Percentiles rank a stretch among this genome's conserved stretches.
Evolutionary conservation across 2,329 filamentous ascomycete species (phyloP).

Genomic region (Monosporascus ibericus): DNA sequence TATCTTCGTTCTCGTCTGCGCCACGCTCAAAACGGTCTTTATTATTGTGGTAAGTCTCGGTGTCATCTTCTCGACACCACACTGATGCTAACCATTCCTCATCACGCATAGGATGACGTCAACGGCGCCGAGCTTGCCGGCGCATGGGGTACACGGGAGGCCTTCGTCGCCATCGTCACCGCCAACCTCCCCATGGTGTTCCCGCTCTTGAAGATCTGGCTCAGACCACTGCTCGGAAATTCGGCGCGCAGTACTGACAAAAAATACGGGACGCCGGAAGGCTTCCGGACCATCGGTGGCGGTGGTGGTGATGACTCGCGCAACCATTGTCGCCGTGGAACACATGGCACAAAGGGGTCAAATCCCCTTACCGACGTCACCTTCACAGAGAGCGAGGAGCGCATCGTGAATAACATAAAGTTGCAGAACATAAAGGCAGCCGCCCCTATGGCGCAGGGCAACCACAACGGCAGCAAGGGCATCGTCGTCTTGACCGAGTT

Average conservation of each 20-base stretch:
- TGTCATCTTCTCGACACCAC: not conserved
- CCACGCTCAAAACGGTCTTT: slow-evolving; percentile 29
- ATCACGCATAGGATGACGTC: slow-evolving; percentile 27
- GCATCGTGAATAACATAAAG: slow-evolving; percentile 34
- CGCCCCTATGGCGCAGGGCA: no score
- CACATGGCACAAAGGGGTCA: slow-evolving; percentile 3
- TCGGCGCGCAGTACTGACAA: slow-evolving; percentile 30
- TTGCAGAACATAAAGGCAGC: slow-evolving; percentile 25
- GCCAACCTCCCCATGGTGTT: slow-evolving; percentile 39
- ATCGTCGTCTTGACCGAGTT: no score
- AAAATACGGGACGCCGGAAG: slow-evolving; percentile 27
- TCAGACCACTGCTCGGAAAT: slow-evolving; percentile 25
- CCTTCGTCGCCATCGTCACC: slow-evolving; percentile 35
- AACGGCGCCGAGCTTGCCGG: slow-evolving; percentile 33
- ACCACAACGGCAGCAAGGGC: no score
- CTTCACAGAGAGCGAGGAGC: slow-evolving; percentile 36
- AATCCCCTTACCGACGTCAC: slow-evolving; percentile 32
- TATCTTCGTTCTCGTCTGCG: slow-evolving; percentile 32
- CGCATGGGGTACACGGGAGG: slow-evolving; percentile 37
- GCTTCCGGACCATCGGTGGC: slow-evolving; percentile 29
- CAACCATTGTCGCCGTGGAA: slow-evolving; percentile 12
- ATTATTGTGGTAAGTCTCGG: slow-evolving; percentile 24
- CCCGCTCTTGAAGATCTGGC: slow-evolving; percentile 33
- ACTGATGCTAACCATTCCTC: not conserved
- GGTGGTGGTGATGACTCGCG: slow-evolving; percentile 13